phyloP scores from a whole-genome alignment of 1,284 basidiomycete species.

The Singerocomus inundabilis region DNA sequence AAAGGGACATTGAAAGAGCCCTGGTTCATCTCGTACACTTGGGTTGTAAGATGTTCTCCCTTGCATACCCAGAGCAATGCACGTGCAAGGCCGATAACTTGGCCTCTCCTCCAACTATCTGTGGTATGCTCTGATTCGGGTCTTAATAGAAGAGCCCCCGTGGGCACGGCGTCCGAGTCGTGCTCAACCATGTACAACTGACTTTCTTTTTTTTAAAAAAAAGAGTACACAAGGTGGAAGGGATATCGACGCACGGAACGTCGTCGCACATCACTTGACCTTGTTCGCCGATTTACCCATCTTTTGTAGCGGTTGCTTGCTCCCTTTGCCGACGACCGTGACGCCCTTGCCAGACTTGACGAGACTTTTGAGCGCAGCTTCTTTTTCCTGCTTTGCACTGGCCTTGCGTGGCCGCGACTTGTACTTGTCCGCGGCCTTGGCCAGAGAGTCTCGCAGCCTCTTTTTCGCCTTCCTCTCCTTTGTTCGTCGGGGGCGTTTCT shows the following conservation, averaged over 20 bases:
- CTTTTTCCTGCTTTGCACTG: slow-evolving; percentile 74
- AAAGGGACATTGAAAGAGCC: neutral
- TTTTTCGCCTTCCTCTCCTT: slow-evolving; percentile 78
- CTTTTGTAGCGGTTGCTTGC: slow-evolving; percentile 24
- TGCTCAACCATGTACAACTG: neutral
- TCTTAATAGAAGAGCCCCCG: neutral
- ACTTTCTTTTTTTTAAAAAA: neutral
- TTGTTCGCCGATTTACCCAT: slow-evolving; percentile 7
- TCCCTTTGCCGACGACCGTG: slow-evolving; percentile 81
- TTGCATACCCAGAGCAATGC: neutral
- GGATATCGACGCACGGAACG: slow-evolving; percentile 6
- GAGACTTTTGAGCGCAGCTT: slow-evolving; percentile 73
- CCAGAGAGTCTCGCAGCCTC: slow-evolving; percentile 68
- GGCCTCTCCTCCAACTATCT: neutral
- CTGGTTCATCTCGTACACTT: neutral
- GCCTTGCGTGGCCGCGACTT: slow-evolving; percentile 41
- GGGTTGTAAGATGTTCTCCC: neutral
- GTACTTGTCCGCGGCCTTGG: slow-evolving; percentile 67
- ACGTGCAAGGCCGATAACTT: neutral
- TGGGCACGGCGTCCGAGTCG: neutral
- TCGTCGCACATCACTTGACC: slow-evolving; percentile 10
- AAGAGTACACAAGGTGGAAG: neutral
- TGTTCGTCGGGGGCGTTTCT: slow-evolving; percentile 73
- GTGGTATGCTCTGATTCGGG: neutral
- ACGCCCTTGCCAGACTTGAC: slow-evolving; percentile 85